Evolutionary conservation across 192 early-diverging fungal species (phyloP).

Genomic region (Coemansia sp.): DNA sequence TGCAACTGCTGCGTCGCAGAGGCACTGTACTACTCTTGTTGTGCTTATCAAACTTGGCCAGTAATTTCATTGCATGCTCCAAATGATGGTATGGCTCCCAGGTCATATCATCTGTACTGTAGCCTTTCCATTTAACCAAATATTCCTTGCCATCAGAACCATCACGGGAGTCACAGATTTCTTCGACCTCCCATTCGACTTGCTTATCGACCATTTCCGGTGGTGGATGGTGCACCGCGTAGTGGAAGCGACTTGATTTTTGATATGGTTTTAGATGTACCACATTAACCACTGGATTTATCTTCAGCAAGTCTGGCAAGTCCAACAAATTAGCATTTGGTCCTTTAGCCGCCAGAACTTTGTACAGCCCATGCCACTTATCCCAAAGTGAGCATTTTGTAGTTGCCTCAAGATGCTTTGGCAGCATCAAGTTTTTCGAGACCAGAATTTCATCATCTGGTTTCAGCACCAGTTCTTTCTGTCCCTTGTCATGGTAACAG

Average conservation of each 20-base stretch:
- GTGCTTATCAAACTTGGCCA: too few relatives aligned
- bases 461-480: not conserved
- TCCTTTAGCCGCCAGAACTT: not conserved
- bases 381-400: constrained; percentile 5
- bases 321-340: constrained; percentile 3
- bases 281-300: not conserved
- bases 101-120: too few relatives aligned
- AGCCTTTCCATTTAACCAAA: too few relatives aligned
- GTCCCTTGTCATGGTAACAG: constrained; percentile 1
- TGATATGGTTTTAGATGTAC: not conserved
- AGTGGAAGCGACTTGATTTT: not conserved
- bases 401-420: not conserved
- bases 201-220: not conserved
- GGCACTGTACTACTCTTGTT: too few relatives aligned
- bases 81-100: too few relatives aligned
- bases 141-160: too few relatives aligned
- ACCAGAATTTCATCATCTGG: constrained; percentile 4
- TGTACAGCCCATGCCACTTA: constrained; percentile 8
- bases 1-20: too few relatives aligned
- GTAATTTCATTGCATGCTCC: too few relatives aligned
- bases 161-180: not conserved
- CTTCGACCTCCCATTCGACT: not conserved
- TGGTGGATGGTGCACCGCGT: not conserved
- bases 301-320: not conserved
- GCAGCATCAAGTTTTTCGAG: not conserved